Percentiles rank a stretch among this genome's conserved stretches.
These are phyloP conservation scores for Diddensiella transvaalensis DNA, from an alignment of 805 yeast genomes.

Conservation along the genomic window DNA sequence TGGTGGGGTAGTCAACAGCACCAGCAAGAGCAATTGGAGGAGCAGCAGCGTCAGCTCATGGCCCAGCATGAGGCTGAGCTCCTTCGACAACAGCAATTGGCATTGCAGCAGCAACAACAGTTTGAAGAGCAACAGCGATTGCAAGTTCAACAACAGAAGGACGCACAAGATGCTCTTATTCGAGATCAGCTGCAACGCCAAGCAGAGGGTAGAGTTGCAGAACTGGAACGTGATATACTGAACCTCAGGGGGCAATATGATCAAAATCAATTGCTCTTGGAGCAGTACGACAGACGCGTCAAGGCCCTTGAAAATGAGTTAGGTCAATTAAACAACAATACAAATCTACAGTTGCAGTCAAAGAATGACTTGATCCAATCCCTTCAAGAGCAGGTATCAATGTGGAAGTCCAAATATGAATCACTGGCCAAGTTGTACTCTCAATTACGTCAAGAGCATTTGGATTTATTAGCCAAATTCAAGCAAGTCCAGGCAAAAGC, in stretches of 20 bases:
- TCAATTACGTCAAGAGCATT: constrained; percentile 87
- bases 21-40: constrained; percentile 50
- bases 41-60: constrained; percentile 57
- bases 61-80: constrained; percentile 63
- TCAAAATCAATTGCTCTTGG: constrained; percentile 75
- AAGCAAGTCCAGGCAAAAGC: constrained; percentile 84
- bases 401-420: constrained; percentile 86
- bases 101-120: constrained; percentile 62
- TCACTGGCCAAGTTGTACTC: constrained; percentile 84
- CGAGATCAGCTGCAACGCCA: constrained; percentile 69
- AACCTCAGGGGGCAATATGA: constrained; percentile 78
- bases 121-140: constrained; percentile 72
- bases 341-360: constrained; percentile 67
- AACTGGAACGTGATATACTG: constrained; percentile 75
- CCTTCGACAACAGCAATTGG: constrained; percentile 63
- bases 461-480: constrained; percentile 69
- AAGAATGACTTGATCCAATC: constrained; percentile 69
- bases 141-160: constrained; percentile 63
- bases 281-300: constrained; percentile 84
- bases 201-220: constrained; percentile 73
- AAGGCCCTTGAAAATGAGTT: constrained; percentile 76
- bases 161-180: constrained; percentile 65
- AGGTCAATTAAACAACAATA: constrained; percentile 53
- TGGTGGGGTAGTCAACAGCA: constrained; percentile 36
- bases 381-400: constrained; percentile 67